Evolutionary conservation across 805 yeast species (phyloP).

Genomic region (Kluyveromyces dobzhanskii): DNA sequence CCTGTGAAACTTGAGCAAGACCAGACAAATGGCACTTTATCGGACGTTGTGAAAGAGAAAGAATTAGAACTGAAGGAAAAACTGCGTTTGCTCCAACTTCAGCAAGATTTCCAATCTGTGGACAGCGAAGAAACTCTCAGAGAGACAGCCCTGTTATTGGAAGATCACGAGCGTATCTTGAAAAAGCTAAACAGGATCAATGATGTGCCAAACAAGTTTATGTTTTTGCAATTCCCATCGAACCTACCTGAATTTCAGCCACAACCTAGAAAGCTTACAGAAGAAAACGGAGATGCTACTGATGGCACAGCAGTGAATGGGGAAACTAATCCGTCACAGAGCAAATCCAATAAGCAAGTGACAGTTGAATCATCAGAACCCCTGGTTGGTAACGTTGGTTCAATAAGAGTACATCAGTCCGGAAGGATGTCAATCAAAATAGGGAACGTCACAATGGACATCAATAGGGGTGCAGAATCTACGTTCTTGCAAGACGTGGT

Average conservation of each 20-base stretch:
- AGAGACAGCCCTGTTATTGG: conserved; percentile 29
- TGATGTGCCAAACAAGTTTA: conserved; percentile 27
- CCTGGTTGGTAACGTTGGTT: conserved; percentile 57
- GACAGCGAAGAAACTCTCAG: conserved; percentile 29
- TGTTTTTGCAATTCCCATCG: conserved; percentile 34
- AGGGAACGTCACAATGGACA: conserved; percentile 62
- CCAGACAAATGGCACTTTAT: conserved; percentile 11
- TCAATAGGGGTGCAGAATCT: conserved; percentile 61
- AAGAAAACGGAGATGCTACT: conserved; percentile 10
- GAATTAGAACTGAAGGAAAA: conserved; percentile 23
- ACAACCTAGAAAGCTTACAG: conserved; percentile 8
- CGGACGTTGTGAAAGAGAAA: conserved; percentile 15
- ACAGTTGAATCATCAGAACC: conserved; percentile 6
- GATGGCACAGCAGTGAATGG: conserved; percentile 7
- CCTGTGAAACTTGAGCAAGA: conserved; percentile 16
- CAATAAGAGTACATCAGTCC: conserved; percentile 68
- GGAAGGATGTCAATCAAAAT: conserved; percentile 72
- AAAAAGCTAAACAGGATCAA: conserved; percentile 23
- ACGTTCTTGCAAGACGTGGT: conserved; percentile 69
- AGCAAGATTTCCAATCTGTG: conserved; percentile 23
- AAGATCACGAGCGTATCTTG: conserved; percentile 34
- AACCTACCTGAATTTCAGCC: conserved; percentile 29
- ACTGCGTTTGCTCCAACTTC: conserved; percentile 21
- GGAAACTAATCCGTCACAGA: conserved; percentile 10
- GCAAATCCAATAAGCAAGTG: conserved; percentile 10